A percentile compares a stretch with the other conserved stretches of the same genome.
Conservation (phyloP, 305 asterid species). For the Plantago lanceolata region DNA sequence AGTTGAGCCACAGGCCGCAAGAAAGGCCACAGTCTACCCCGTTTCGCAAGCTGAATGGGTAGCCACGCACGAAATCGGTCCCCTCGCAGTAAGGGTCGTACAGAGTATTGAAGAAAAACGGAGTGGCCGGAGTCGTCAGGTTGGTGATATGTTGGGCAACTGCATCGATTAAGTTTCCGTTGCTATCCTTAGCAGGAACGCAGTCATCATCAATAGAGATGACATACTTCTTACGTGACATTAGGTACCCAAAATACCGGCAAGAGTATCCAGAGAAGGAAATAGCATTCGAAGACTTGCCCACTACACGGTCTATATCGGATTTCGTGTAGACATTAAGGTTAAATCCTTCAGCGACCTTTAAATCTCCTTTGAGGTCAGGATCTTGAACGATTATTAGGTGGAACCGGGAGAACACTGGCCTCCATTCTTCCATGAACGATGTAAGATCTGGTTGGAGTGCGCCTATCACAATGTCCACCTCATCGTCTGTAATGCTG, state of each 20-base stretch:
- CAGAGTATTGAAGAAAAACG: slow-evolving; percentile 86
- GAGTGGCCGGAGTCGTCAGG: slow-evolving; percentile 79
- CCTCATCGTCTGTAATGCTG: slow-evolving; percentile 55
- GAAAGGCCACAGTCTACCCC: slow-evolving; percentile 83
- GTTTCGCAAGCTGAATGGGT: slow-evolving; percentile 79
- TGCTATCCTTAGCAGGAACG: slow-evolving; percentile 56
- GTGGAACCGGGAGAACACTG: slow-evolving; percentile 71
- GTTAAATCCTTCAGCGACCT: slow-evolving; percentile 63
- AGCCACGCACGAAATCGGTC: slow-evolving; percentile 87
- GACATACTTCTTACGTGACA: slow-evolving; percentile 64
- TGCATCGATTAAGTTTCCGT: slow-evolving; percentile 44
- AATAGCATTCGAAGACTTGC: slow-evolving; percentile 37
- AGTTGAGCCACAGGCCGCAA: slow-evolving; percentile 85
- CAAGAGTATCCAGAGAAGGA: slow-evolving; percentile 75
- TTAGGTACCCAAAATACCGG: slow-evolving; percentile 83
- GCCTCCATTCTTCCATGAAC: slow-evolving; percentile 80
- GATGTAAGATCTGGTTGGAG: slow-evolving; percentile 68
- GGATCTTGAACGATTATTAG: slow-evolving; percentile 78
- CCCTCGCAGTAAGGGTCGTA: slow-evolving; percentile 83
- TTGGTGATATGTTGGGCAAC: slow-evolving; percentile 63
- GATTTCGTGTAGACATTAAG: slow-evolving; percentile 50
- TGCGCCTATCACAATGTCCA: slow-evolving; percentile 82
- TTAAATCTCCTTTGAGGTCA: slow-evolving; percentile 58
- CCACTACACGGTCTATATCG: slow-evolving; percentile 58
- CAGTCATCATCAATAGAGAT: slow-evolving; percentile 81